Conservation (phyloP, 352 stramenopile genomes). For the Phytophthora citrophthora region DNA sequence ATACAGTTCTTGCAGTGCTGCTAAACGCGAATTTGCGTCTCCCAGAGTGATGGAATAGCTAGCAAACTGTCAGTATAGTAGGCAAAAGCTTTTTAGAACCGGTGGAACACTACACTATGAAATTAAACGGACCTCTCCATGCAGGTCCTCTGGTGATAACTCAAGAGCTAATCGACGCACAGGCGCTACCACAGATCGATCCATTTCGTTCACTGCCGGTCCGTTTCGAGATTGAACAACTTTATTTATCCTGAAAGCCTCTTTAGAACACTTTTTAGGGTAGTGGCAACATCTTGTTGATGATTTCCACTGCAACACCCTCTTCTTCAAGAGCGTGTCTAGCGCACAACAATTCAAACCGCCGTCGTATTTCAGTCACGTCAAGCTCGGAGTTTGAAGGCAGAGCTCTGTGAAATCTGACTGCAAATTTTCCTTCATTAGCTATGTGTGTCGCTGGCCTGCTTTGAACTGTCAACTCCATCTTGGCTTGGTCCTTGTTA, state of each 20-base stretch:
- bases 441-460: slow-evolving; percentile 1
- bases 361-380: slow-evolving; percentile 16
- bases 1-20: slow-evolving; percentile 61
- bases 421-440: neutral
- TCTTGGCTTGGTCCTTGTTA: neutral
- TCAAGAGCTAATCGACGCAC: slow-evolving; percentile 54
- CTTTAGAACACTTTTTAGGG: slow-evolving; percentile 4
- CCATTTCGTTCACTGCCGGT: slow-evolving; percentile 8
- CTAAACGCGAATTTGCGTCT: slow-evolving; percentile 50
- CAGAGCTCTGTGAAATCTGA: neutral
- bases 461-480: slow-evolving; percentile 1
- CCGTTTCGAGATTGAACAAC: neutral
- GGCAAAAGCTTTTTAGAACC: neutral
- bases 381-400: neutral
- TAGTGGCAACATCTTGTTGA: slow-evolving; percentile 13
- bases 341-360: slow-evolving; percentile 13
- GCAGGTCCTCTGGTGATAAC: slow-evolving; percentile 60
- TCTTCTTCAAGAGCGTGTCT: slow-evolving; percentile 5
- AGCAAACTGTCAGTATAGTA: slow-evolving; percentile 39
- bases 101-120: neutral
- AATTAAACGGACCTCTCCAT: slow-evolving; percentile 49
- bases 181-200: slow-evolving; percentile 28
- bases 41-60: slow-evolving; percentile 56
- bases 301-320: slow-evolving; percentile 12
- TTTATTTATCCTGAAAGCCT: neutral